These are phyloP conservation scores for Hirschfeldia incana DNA, from an alignment of 345 rosid species.

Conservation along the genomic window DNA sequence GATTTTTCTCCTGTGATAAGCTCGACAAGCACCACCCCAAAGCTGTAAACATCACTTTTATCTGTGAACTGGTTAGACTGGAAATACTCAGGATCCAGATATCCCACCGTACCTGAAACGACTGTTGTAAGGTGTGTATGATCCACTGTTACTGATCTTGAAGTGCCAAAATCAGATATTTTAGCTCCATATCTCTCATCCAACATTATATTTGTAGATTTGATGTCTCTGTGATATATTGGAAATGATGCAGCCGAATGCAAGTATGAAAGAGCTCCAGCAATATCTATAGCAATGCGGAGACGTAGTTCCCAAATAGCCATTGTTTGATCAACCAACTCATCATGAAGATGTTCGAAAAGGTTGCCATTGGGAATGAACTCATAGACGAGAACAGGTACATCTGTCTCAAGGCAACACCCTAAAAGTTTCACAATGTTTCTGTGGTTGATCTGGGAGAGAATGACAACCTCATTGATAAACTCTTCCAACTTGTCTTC, in stretches of 20 bases:
- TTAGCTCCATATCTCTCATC: constrained; percentile 39
- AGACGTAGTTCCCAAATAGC: constrained; percentile 41
- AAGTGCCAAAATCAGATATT: constrained; percentile 31
- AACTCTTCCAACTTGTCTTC: constrained; percentile 46
- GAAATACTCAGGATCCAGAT: constrained; percentile 33
- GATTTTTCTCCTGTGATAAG: constrained; percentile 39
- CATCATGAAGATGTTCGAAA: constrained; percentile 41
- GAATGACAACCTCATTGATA: constrained; percentile 48
- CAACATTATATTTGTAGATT: constrained; percentile 46
- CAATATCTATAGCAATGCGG: constrained; percentile 44
- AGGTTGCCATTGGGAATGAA: constrained; percentile 36
- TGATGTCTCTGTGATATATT: constrained; percentile 49
- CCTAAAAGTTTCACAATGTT: constrained; percentile 48
- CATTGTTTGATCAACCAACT: constrained; percentile 22
- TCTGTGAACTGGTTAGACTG: constrained; percentile 45
- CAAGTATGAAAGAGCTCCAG: constrained; percentile 43
- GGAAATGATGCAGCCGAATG: constrained; percentile 44
- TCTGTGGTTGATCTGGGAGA: constrained; percentile 48
- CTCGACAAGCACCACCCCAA: constrained; percentile 48
- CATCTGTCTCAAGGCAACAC: constrained; percentile 49
- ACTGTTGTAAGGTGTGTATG: constrained; percentile 32
- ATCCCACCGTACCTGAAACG: constrained; percentile 26
- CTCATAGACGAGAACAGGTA: constrained; percentile 49
- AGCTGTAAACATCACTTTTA: constrained; percentile 58
- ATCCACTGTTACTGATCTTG: constrained; percentile 30